Conservation (phyloP, 495 filamentous ascomycete species). For the Penicillium waksmanii region DNA sequence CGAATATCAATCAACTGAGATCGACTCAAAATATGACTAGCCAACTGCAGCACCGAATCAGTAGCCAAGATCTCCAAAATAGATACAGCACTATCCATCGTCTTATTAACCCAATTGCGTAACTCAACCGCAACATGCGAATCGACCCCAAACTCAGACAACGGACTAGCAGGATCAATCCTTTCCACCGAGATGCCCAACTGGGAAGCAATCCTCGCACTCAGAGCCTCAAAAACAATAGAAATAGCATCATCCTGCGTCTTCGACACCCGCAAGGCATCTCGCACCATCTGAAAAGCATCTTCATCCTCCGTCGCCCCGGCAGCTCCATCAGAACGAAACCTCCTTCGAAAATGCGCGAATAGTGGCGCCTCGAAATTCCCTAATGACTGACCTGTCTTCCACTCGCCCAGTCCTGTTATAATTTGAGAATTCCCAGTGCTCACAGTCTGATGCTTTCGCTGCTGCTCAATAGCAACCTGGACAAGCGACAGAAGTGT, state of each 20-base stretch:
- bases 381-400: conserved; percentile 23
- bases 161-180: conserved; percentile 31
- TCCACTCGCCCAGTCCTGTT: conserved; percentile 34
- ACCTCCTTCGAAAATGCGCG: conserved; percentile 27
- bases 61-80: conserved; percentile 34
- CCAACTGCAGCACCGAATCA: conserved; percentile 27
- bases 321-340: neutral
- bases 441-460: neutral
- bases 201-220: conserved; percentile 29
- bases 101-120: conserved; percentile 41
- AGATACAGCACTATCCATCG: conserved; percentile 23
- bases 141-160: conserved; percentile 48
- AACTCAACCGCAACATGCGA: conserved; percentile 52
- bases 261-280: conserved; percentile 21
- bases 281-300: conserved; percentile 21
- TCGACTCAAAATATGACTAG: conserved; percentile 22
- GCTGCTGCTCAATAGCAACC: conserved; percentile 21
- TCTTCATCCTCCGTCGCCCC: conserved; percentile 2
- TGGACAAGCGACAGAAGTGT: conserved; percentile 27
- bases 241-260: conserved; percentile 33
- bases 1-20: conserved; percentile 6
- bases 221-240: conserved; percentile 27
- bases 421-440: conserved; percentile 23
- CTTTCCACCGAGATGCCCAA: conserved; percentile 42
- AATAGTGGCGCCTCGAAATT: conserved; percentile 33